Base-by-base conservation (phyloP, 2,329 filamentous ascomycete species). In the Penicillium verrucosum region DNA sequence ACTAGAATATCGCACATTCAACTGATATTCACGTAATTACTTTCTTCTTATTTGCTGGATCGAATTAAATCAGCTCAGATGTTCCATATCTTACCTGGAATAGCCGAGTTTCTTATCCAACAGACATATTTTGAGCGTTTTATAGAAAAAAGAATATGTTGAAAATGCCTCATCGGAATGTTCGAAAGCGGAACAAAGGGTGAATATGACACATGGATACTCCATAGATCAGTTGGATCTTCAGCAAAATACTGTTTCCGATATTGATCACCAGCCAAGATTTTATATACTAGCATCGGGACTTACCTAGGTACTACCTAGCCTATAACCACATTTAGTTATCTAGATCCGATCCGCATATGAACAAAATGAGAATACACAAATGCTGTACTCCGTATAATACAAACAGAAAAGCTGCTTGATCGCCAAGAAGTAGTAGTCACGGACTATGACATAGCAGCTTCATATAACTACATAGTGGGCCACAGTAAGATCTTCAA, bases 81-180 rank as follows among this genome's bases (percentile, higher is more conserved):
- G 45, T 36, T 49, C 51, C 36, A 59, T 49, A 59, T 59, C 36
- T 47, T 30, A 38, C 37, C 44, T 38, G 14, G 25, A 46, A 47
- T 51, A 42, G 36, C 47, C 53, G 47, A 54, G 27, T 36, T 42
- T 29, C 25, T 25, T 51, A 29, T 34, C 27, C 38, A 40, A 45
- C 47, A 16, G 16, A 51, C 46, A 51, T 55, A 21, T 51, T 30
- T 47, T 51, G 48, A 48, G 45, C 11, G 43, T 46, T 40, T 45
- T 42, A 53, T 48, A 51, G 47, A 18, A 18, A 32, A 40, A 18
- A 18, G 18, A 50, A 32, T 42, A 56, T 48, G 53, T 36, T n/a
- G 43, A 36, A 62, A 65, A 64, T 60, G 54, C 61, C 55, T 60
- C 61, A 65, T 56, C 54, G 53, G 61, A 58, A 63, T 58, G 51